phyloP scores from a whole-genome alignment of 2,329 filamentous ascomycete species.

The Cercospora brassicicola region DNA sequence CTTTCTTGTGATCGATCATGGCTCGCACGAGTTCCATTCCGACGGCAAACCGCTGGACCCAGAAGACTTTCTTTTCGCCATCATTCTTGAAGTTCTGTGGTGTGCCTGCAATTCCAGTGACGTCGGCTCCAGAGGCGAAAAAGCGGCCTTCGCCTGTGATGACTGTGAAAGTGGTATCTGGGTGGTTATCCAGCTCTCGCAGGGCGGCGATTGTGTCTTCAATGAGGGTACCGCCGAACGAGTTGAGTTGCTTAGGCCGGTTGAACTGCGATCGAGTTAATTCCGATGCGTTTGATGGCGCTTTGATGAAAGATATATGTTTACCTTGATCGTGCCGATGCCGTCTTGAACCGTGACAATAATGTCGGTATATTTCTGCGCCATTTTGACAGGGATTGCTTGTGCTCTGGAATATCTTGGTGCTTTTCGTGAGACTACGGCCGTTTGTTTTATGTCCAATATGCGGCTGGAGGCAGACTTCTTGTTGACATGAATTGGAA shows the following conservation, averaged over 20 bases:
- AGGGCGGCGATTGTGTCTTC: slow-evolving; percentile 32
- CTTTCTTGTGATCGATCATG: slow-evolving; percentile 35
- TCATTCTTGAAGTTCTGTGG: slow-evolving; percentile 29
- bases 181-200: slow-evolving; percentile 32
- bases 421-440: not conserved
- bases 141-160: slow-evolving; percentile 35
- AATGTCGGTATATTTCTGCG: slow-evolving; percentile 29
- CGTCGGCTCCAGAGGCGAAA: slow-evolving; percentile 33
- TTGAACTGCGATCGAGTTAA: slow-evolving; percentile 27
- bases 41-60: slow-evolving; percentile 26
- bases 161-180: slow-evolving; percentile 33
- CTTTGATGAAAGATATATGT: not conserved
- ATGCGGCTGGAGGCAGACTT: not conserved
- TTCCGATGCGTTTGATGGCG: not conserved
- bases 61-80: slow-evolving; percentile 33
- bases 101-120: slow-evolving; percentile 26
- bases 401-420: not conserved
- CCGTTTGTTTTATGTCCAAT: not conserved
- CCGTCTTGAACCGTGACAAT: slow-evolving; percentile 21
- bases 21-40: slow-evolving; percentile 31
- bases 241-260: slow-evolving; percentile 33
- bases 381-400: slow-evolving; percentile 1
- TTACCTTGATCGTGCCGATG: slow-evolving; percentile 21
- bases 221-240: slow-evolving; percentile 30
- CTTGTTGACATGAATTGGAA: not conserved